Conservation (phyloP, 192 early-diverging fungal species). For the Ramicandelaber brevisporus region DNA sequence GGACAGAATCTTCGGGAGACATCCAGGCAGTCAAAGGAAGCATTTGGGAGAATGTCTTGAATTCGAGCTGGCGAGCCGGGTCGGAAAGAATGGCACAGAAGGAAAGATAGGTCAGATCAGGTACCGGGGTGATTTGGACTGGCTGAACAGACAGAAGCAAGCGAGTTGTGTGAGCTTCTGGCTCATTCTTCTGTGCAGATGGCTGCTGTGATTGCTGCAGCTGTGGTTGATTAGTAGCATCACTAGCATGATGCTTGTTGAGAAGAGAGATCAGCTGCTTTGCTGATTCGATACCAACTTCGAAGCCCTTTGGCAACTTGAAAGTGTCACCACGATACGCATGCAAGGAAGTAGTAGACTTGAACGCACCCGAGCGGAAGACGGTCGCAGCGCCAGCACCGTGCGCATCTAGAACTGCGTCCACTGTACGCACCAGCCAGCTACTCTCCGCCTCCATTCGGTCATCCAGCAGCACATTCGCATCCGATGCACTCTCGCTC, state of each 20-base stretch:
- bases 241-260: not conserved
- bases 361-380: slow-evolving; percentile 9
- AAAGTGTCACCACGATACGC: slow-evolving; percentile 17
- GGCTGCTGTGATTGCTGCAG: no score
- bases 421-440: slow-evolving; percentile 19
- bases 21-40: slow-evolving; percentile 19
- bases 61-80: slow-evolving; percentile 7
- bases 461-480: slow-evolving; percentile 9
- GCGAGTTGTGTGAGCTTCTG: slow-evolving; percentile 9
- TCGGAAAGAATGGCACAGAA: slow-evolving; percentile 16
- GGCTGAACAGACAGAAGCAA: slow-evolving; percentile 16
- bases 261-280: no score
- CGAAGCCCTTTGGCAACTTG: slow-evolving; percentile 19
- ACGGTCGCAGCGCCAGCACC: slow-evolving; percentile 12
- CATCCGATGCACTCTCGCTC: no score
- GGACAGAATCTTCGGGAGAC: slow-evolving; percentile 14
- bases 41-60: slow-evolving; percentile 21
- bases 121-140: slow-evolving; percentile 13
- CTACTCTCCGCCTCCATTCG: no score
- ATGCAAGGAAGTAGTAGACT: slow-evolving; percentile 9
- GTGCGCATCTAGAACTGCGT: slow-evolving; percentile 12
- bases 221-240: not conserved
- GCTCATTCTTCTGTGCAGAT: not conserved
- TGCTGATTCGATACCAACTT: slow-evolving; percentile 7
- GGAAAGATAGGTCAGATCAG: slow-evolving; percentile 11